Evolutionary conservation across 129 eudicot genomes (phyloP), one percentile per base, ranked within the genome.

Genomic region (Lactuca saligna): DNA sequence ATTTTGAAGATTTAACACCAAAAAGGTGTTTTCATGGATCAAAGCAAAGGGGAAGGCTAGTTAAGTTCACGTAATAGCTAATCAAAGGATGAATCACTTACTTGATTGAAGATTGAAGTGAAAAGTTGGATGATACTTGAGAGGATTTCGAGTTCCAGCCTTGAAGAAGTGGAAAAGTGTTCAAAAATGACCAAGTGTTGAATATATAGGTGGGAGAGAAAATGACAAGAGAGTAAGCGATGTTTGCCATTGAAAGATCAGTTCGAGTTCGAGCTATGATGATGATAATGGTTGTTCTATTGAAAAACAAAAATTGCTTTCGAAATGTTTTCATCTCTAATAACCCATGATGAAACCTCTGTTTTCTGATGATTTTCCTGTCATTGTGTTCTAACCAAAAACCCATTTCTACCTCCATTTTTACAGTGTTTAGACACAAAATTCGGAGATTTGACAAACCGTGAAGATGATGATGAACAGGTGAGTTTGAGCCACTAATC

Each of bases 401-500:
- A 20, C 58, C 77, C 77, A 72, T 17, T 72, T 50, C 69, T 25
- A 17, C 51, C 61, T 0, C 29, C 29, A 25, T 25, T 25, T 25
- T 25, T 25, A 54, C 70, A 68, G 38, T 70, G 80, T 37, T 68
- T 74, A 17, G 74, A 75, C 65, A 74, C 57, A 64, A 17, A 31
- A 44, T 33, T 66, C 68, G 25, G 67, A 17, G 73, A 61, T 58
- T 64, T 48, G 8, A 56, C 65, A 17, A 49, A 72, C 54, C 82
- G 54, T 73, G 74, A 35, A n/a, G 62, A 42, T 17, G 56, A 9
- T 62, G 54, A 66, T 71, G 78, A 57, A 82, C 78, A 72, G 96
- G 91, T 33, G 91, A 82, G 8, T 84, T 86, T n/a, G 80, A 69
- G 48, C 86, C 80, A 79, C 73, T 73, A 39, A 79, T 77, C 8